A percentile compares a stretch with the other conserved stretches of the same genome.
phyloP scores from a whole-genome alignment of 2,329 filamentous ascomycete genomes.

The Fusarium avenaceum region DNA sequence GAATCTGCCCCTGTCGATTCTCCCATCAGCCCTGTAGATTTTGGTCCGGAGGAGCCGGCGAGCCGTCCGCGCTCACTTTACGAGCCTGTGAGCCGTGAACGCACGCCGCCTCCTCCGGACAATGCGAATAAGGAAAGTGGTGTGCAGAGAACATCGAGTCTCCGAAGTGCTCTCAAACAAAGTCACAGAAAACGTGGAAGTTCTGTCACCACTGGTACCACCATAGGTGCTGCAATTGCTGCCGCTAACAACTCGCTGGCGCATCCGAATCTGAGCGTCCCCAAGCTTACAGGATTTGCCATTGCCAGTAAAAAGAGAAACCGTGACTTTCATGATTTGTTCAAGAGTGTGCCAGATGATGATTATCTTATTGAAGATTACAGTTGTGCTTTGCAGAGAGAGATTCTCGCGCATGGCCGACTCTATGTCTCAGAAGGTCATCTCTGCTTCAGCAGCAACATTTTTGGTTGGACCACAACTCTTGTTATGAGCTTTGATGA shows the following conservation, averaged over 20 bases:
- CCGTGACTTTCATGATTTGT: constrained; percentile 91
- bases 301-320: constrained; percentile 97
- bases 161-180: constrained; percentile 70
- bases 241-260: constrained; percentile 79
- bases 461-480: constrained; percentile 97
- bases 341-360: constrained; percentile 97
- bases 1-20: constrained; percentile 70
- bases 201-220: constrained; percentile 76
- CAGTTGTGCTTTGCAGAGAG: constrained; percentile 93
- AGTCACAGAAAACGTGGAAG: constrained; percentile 84
- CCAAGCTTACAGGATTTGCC: constrained; percentile 92
- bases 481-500: constrained; percentile 99
- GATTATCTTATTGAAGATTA: constrained; percentile 99
- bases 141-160: constrained; percentile 74
- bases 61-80: constrained; percentile 65
- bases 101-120: constrained; percentile 74
- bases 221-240: constrained; percentile 78
- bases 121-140: constrained; percentile 70
- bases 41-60: constrained; percentile 53
- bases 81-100: constrained; percentile 66
- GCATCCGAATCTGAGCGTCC: constrained; percentile 71
- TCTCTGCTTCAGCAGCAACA: constrained; percentile 98
- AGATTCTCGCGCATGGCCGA: constrained; percentile 93
- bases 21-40: constrained; percentile 47
- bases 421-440: constrained; percentile 98